phyloP scores from a whole-genome alignment of 1,284 basidiomycete species.

The Moesziomyces sp. region DNA sequence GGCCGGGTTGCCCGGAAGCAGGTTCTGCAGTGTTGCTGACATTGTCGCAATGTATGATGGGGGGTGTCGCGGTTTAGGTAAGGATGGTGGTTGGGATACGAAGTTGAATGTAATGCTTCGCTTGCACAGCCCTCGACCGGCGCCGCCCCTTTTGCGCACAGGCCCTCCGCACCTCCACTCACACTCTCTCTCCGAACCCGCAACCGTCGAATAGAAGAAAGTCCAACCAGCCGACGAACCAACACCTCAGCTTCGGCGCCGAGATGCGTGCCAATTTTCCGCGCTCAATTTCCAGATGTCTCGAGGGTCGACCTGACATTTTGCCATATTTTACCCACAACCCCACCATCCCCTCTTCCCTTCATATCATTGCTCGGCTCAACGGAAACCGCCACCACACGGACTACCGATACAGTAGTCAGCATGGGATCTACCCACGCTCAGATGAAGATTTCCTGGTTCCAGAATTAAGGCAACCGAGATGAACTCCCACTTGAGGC shows the following conservation, averaged over 20 bases:
- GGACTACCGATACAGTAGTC: too few species aligned
- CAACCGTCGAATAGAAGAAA: slow-evolving; percentile 8
- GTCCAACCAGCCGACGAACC: not conserved
- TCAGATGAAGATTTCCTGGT: too few species aligned
- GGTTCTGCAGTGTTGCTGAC: slow-evolving; percentile 38
- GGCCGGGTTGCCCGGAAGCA: slow-evolving; percentile 58
- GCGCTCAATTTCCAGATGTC: not conserved
- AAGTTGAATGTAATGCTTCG: not conserved
- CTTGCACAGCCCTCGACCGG: slow-evolving; percentile 3
- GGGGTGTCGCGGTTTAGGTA: not conserved
- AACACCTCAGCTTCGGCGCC: slow-evolving; percentile 5
- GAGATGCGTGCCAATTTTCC: not conserved
- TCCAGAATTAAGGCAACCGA: too few species aligned
- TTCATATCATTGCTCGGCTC: too few species aligned
- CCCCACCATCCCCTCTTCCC: too few species aligned
- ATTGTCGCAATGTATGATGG: slow-evolving; percentile 15
- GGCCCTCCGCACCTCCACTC: not conserved
- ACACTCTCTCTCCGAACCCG: not conserved
- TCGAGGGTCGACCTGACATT: too few species aligned
- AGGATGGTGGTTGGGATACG: slow-evolving; percentile 1
- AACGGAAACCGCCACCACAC: too few species aligned
- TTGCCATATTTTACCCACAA: too few species aligned
- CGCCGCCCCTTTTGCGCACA: too few species aligned
- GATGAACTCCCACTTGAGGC: too few species aligned
- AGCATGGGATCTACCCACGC: too few species aligned